These are phyloP conservation scores for Hansfordia pulvinata DNA, from an alignment of 2,329 filamentous ascomycete species.

Conservation along the genomic window DNA sequence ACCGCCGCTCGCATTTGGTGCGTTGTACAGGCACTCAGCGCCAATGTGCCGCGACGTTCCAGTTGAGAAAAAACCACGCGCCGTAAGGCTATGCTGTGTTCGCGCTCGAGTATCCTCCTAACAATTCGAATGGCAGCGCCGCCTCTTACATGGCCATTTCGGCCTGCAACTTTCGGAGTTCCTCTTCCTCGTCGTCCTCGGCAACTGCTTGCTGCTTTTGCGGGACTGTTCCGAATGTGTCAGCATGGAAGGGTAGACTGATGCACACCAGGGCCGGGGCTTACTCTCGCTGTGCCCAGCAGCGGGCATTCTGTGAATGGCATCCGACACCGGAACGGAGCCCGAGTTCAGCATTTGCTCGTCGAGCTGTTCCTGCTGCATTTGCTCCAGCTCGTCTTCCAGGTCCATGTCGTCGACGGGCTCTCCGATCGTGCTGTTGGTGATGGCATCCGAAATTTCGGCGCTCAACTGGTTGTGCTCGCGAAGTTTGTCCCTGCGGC, in stretches of 20 bases:
- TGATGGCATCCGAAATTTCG: constrained; percentile 82
- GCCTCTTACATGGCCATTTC: constrained; percentile 85
- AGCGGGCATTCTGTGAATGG: constrained; percentile 62
- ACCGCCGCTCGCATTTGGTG: too few species aligned
- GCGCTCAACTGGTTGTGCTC: constrained; percentile 90
- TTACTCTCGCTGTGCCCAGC: constrained; percentile 64
- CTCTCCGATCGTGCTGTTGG: constrained; percentile 52
- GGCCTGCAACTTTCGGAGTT: constrained; percentile 82
- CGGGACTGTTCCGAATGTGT: constrained; percentile 26
- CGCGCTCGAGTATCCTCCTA: constrained; percentile 1
- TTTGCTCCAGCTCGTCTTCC: constrained; percentile 67
- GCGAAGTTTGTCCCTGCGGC: constrained; percentile 66
- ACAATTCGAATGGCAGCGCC: constrained; percentile 2
- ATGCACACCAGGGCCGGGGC: too few species aligned
- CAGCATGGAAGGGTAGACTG: constrained; percentile 4
- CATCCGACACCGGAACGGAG: constrained; percentile 66
- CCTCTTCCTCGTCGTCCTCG: constrained; percentile 93
- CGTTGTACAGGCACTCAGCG: neutral
- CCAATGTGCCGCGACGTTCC: neutral
- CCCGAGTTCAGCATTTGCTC: constrained; percentile 88
- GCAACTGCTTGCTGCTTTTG: constrained; percentile 37
- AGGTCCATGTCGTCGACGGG: constrained; percentile 75
- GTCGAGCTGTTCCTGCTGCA: constrained; percentile 89
- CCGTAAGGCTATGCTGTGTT: neutral
- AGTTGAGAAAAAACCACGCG: neutral